Conservation (phyloP, 148 eudicot species). For the Rhododendron henanense region DNA sequence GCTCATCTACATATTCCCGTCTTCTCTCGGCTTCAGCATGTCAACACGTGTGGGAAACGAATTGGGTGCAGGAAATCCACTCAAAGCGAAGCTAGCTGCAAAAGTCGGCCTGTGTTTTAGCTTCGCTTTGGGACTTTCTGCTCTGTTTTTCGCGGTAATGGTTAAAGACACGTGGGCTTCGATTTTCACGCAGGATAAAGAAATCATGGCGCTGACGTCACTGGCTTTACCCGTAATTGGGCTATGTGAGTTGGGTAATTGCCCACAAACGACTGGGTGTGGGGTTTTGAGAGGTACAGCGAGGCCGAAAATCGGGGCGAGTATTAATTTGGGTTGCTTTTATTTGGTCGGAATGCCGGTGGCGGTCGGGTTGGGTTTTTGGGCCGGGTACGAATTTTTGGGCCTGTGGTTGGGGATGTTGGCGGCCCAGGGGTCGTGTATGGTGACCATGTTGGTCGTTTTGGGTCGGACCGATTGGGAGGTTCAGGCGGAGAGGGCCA, state of each 20-base stretch:
- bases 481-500: conserved; percentile 14
- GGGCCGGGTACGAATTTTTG: conserved; percentile 25
- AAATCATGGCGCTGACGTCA: conserved; percentile 15
- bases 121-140: conserved; percentile 9
- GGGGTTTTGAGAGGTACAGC: conserved; percentile 24
- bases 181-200: conserved; percentile 10
- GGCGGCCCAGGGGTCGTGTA: conserved; percentile 22
- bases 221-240: conserved; percentile 17
- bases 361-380: conserved; percentile 31
- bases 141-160: conserved; percentile 3
- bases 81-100: conserved; percentile 6
- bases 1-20: conserved; percentile 18
- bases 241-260: conserved; percentile 21
- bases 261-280: conserved; percentile 22
- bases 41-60: conserved; percentile 17
- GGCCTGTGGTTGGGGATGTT: conserved; percentile 42
- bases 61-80: conserved; percentile 6
- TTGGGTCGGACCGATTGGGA: conserved; percentile 21
- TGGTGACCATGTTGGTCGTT: conserved; percentile 17
- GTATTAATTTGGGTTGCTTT: conserved; percentile 15
- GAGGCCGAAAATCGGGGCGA: conserved; percentile 20
- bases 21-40: conserved; percentile 17
- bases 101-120: not conserved
- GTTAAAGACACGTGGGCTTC: conserved; percentile 8
- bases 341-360: conserved; percentile 28